phyloP scores from a whole-genome alignment of 2,329 filamentous ascomycete species.

The Colletotrichum siamense region DNA sequence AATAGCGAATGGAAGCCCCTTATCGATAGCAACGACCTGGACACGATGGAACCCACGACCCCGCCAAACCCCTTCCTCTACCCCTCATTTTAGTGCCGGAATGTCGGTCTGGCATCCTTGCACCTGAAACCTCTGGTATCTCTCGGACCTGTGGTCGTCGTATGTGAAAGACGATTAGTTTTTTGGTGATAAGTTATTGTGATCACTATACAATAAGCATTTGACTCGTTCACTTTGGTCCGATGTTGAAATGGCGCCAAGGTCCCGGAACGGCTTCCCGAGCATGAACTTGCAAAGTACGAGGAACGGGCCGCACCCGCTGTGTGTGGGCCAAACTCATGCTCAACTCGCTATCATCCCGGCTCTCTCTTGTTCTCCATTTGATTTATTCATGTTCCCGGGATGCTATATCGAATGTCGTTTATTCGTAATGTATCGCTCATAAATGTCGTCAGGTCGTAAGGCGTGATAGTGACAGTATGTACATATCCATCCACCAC shows the following conservation, averaged over 20 bases:
- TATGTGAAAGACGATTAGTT: not conserved
- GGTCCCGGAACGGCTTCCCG: not conserved
- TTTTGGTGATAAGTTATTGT: not conserved
- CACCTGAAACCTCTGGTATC: not conserved
- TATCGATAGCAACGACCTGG: not conserved
- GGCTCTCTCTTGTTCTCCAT: not conserved
- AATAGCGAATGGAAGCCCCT: not conserved
- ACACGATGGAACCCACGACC: not conserved
- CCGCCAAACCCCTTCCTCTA: not conserved
- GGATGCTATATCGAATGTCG: not conserved
- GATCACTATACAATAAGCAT: not conserved
- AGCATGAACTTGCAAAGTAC: not conserved
- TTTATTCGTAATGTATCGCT: not conserved
- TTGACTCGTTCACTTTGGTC: not conserved
- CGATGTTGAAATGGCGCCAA: not conserved
- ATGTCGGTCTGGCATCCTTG: slow-evolving; percentile 9
- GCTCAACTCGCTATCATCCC: not conserved
- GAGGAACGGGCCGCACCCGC: slow-evolving; percentile 4
- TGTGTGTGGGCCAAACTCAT: not conserved
- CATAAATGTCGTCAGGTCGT: slow-evolving; percentile 20
- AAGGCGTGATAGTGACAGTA: slow-evolving; percentile 19
- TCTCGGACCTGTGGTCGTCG: not conserved
- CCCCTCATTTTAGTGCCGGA: slow-evolving; percentile 7
- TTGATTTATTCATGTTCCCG: not conserved
- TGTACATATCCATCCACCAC: slow-evolving; percentile 13